Evolutionary conservation across 768 basidiomycete species (phyloP).

Genomic region (Lyophyllum atratum): DNA sequence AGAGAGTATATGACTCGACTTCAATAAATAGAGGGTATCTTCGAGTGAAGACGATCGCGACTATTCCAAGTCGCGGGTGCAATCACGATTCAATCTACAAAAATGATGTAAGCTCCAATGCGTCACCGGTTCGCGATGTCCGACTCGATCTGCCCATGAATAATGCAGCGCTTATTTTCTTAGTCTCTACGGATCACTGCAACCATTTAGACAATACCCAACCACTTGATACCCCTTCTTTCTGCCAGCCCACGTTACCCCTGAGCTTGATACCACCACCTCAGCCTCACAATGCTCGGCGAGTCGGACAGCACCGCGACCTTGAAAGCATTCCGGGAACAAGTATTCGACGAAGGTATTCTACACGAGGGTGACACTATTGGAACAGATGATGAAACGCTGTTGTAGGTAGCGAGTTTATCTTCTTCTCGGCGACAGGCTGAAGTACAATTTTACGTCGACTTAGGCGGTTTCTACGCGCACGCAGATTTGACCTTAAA

Average conservation of each 20-base stretch:
- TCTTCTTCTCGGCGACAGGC: background rate
- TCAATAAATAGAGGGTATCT: too few relatives aligned
- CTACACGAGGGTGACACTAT: constrained; percentile 62
- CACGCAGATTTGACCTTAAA: constrained; percentile 61
- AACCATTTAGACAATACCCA: background rate
- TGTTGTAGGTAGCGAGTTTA: constrained; percentile 45
- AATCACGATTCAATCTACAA: background rate
- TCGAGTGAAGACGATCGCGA: too few relatives aligned
- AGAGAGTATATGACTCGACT: too few relatives aligned
- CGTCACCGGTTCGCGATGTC: background rate
- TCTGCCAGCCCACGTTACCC: background rate
- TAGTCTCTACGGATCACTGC: background rate
- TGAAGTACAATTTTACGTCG: background rate
- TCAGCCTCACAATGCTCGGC: constrained; percentile 8
- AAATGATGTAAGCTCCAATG: constrained; percentile 5
- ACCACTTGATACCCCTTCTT: background rate
- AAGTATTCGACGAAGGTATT: constrained; percentile 53
- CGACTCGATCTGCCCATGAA: too few relatives aligned
- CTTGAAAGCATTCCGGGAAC: constrained; percentile 51
- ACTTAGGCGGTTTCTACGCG: constrained; percentile 72
- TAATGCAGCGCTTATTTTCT: background rate
- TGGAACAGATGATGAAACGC: constrained; percentile 58
- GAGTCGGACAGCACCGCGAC: constrained; percentile 22
- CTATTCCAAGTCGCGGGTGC: too few relatives aligned
- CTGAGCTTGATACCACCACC: background rate